Evolutionary conservation across 164 flowering plant genomes (phyloP), one percentile per base, ranked within the genome.

Genomic region (Stephania japonica): DNA sequence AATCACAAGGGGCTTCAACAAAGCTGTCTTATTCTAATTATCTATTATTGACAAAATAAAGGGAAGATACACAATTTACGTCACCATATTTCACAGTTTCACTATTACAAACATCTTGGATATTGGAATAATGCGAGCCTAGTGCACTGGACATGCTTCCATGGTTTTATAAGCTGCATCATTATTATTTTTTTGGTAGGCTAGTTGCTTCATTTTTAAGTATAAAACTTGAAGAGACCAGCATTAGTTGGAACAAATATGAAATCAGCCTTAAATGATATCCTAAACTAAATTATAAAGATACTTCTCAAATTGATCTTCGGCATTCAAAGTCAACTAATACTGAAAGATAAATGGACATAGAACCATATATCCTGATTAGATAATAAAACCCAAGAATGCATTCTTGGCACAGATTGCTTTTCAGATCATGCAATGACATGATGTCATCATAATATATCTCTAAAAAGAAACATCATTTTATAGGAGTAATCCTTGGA

Each of bases 21-120:
- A 70, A 66, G 79, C 83, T 71, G 84, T 83, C 69, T 80, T 82
- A 67, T 78, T 82, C 41, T 70, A 32, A 21, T 24, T 24, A 42
- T 23, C 42, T 4, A 6, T 0, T 56, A 43, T 43, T 6, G 38
- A 19, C 10, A 43, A 68, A 24, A 8, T 59, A n/a, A 19, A 59
- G 21, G 63, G 64, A 59, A 7, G n/a, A 19, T 7, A 59, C 6
- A 59, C n/a, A 7, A 21, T 18, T n/a, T 7, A 19, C 19, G n/a
- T 59, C 21, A 19, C 19, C 21, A 21, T 59, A 47, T 47, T 47
- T 47, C 53, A 44, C 80, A 79, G 80, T 83, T 71, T 81, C 14
- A 9, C 41, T 6, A 10, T 71, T 27, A 10, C 0, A 21, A 41
- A n/a, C 18, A 19, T 23, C 63, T 18, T 18, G 21, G n/a, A 56